phyloP scores from a whole-genome alignment of 1,139 yeast species.

The Pichia sp. region DNA sequence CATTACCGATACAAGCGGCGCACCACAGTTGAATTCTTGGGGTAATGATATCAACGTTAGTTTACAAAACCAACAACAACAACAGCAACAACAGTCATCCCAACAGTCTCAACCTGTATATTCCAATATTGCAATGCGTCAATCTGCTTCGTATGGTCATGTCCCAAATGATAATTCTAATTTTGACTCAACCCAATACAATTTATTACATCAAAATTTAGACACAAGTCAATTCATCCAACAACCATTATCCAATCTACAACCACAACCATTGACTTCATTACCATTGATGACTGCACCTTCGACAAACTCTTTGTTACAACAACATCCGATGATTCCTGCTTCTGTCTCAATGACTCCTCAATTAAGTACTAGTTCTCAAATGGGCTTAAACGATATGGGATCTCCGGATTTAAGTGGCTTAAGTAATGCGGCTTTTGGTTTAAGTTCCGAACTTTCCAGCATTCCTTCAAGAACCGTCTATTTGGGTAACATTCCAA shows the following conservation, averaged over 20 bases:
- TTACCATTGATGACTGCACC: constrained; percentile 9
- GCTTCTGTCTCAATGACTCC: constrained; percentile 18
- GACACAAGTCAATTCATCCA: constrained; percentile 5
- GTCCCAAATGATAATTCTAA: neutral
- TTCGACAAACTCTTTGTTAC: constrained; percentile 5
- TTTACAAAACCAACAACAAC: neutral
- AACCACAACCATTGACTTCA: constrained; percentile 4
- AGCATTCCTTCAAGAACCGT: constrained; percentile 72
- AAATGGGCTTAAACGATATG: constrained; percentile 11
- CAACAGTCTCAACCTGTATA: constrained; percentile 9
- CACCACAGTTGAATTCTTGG: neutral
- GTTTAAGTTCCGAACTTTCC: constrained; percentile 9
- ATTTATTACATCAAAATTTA: constrained; percentile 4
- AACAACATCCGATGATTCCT: constrained; percentile 7
- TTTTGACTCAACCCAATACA: neutral
- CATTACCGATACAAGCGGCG: neutral
- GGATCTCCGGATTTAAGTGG: constrained; percentile 11
- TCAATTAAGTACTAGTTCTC: constrained; percentile 17
- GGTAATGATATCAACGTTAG: neutral
- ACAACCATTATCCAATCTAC: neutral
- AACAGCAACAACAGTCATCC: neutral
- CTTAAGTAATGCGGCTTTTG: neutral
- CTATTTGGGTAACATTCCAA: constrained; percentile 85
- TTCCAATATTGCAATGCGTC: constrained; percentile 12
- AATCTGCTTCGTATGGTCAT: constrained; percentile 12